Conservation (phyloP, 2,329 filamentous ascomycete genomes). For the Gremmenia infestans region DNA sequence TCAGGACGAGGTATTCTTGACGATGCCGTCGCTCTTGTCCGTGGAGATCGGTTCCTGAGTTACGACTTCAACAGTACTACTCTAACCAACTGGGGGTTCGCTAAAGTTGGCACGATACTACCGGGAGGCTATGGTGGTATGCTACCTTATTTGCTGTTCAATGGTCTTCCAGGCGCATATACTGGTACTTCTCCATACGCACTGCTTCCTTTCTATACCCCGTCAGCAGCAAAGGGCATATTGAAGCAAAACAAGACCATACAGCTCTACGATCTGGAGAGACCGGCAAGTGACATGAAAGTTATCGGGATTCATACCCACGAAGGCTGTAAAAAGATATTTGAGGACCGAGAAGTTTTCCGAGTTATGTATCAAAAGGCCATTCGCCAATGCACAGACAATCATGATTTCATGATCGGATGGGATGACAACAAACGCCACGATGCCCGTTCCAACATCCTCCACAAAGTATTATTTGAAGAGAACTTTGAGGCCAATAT, state of each 20-base stretch:
- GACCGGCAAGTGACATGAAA: constrained; percentile 37
- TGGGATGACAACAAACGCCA: constrained; percentile 40
- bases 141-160: constrained; percentile 40
- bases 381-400: constrained; percentile 37
- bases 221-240: constrained; percentile 42
- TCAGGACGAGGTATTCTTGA: constrained; percentile 42
- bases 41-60: constrained; percentile 42
- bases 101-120: constrained; percentile 35
- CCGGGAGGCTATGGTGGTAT: constrained; percentile 43
- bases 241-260: constrained; percentile 41
- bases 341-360: constrained; percentile 45
- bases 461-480: constrained; percentile 43
- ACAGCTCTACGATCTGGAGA: constrained; percentile 40
- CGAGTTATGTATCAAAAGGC: constrained; percentile 42
- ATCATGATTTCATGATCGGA: constrained; percentile 44
- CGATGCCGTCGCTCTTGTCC: constrained; percentile 43
- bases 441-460: constrained; percentile 35
- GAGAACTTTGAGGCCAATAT: constrained; percentile 40
- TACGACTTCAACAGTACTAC: constrained; percentile 45
- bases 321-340: constrained; percentile 44
- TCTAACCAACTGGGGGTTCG: constrained; percentile 46
- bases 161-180: constrained; percentile 42
- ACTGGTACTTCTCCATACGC: constrained; percentile 45
- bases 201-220: constrained; percentile 47
- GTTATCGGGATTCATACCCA: constrained; percentile 45